Conservation (phyloP, 805 yeast species). For the Hyphopichia homilentoma region DNA sequence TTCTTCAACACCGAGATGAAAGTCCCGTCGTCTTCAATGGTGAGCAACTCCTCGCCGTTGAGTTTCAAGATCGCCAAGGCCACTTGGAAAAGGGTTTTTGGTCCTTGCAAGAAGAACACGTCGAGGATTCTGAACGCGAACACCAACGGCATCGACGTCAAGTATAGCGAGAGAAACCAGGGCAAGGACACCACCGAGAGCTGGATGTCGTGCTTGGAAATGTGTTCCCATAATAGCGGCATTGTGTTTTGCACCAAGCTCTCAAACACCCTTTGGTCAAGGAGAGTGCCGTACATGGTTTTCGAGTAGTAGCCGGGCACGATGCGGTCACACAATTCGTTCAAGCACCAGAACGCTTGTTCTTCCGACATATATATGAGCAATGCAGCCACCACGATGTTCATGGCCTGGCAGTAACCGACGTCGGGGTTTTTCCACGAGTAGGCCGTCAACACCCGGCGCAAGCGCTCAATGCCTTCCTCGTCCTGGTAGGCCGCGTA, state of each 20-base stretch:
- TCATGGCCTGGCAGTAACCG: constrained; percentile 99
- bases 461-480: constrained; percentile 79
- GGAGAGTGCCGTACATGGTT: constrained; percentile 94
- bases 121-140: constrained; percentile 91
- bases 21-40: constrained; percentile 87
- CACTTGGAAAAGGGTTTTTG: constrained; percentile 85
- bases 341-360: constrained; percentile 93
- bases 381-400: constrained; percentile 79
- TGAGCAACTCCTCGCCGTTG: constrained; percentile 78
- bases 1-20: constrained; percentile 82
- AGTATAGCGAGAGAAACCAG: constrained; percentile 89
- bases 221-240: constrained; percentile 86
- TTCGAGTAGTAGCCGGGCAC: constrained; percentile 96
- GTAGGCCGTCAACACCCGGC: constrained; percentile 89
- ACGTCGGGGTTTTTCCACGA: constrained; percentile 97
- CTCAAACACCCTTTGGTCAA: constrained; percentile 94
- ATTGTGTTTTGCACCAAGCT: constrained; percentile 81
- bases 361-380: constrained; percentile 89
- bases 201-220: constrained; percentile 77
- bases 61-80: constrained; percentile 86
- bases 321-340: constrained; percentile 72
- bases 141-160: constrained; percentile 91
- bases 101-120: constrained; percentile 85
- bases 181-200: constrained; percentile 90
- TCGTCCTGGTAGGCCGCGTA: constrained; percentile 87